A percentile compares a stretch with the other conserved stretches of the same genome.
These are phyloP conservation scores for Tephrocybe sp. DNA, from an alignment of 768 basidiomycete species.

Conservation along the genomic window DNA sequence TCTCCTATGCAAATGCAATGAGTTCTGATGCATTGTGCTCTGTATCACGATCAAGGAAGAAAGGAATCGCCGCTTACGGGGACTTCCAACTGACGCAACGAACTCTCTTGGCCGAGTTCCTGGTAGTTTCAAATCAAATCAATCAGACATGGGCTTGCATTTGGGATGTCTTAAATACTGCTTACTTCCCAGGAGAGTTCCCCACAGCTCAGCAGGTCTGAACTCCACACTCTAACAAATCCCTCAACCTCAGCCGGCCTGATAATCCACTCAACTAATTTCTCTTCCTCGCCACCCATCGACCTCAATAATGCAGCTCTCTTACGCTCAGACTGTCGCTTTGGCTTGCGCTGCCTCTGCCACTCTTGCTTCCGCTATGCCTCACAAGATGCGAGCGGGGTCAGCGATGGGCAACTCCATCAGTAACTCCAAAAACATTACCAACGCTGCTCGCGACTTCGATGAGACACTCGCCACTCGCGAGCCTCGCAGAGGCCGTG, in stretches of 20 bases:
- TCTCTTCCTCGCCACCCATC: neutral
- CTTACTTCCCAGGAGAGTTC: neutral
- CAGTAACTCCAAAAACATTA: neutral
- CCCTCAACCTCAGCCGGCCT: slow-evolving; percentile 7
- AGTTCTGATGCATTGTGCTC: too few species aligned
- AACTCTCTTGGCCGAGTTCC: neutral
- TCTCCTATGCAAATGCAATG: too few species aligned
- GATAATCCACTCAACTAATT: neutral
- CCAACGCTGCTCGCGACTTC: neutral
- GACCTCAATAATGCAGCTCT: slow-evolving; percentile 11
- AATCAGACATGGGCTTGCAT: neutral
- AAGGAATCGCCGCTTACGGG: too few species aligned
- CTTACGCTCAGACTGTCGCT: slow-evolving; percentile 10
- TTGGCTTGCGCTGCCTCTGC: slow-evolving; percentile 14
- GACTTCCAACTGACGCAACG: too few species aligned
- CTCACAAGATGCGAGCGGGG: neutral
- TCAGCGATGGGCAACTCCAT: neutral
- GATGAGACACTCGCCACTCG: neutral
- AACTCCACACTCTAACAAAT: slow-evolving; percentile 6
- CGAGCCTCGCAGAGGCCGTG: neutral
- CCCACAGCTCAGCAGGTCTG: slow-evolving; percentile 13
- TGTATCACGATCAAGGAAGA: too few species aligned
- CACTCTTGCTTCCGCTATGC: slow-evolving; percentile 7
- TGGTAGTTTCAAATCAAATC: too few species aligned
- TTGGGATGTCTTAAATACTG: neutral